Evolutionary conservation across 208 protist genomes (phyloP).

Genomic region (Trichomonas gallinae): DNA sequence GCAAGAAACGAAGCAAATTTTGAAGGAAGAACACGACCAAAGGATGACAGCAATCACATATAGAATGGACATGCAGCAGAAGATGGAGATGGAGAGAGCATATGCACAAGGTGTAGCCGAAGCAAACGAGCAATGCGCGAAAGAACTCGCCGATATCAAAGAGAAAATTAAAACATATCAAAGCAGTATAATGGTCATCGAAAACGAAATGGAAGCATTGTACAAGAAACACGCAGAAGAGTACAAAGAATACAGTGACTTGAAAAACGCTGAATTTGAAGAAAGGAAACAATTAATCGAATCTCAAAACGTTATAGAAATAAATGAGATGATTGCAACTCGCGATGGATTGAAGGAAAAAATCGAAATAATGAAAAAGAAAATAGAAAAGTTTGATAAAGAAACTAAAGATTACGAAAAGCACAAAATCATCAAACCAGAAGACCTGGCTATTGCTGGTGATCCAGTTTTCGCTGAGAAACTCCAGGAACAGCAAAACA

Average conservation of each 20-base stretch:
- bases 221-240: not conserved
- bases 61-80: not conserved
- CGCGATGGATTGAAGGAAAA: not conserved
- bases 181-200: not conserved
- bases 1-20: not conserved
- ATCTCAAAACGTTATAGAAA: not conserved
- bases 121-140: not conserved
- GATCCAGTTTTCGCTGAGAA: not conserved
- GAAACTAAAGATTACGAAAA: not conserved
- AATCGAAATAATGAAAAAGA: not conserved
- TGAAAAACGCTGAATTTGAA: not conserved
- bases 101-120: not conserved
- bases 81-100: not conserved
- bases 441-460: not conserved
- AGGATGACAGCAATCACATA: not conserved
- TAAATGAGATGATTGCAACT: not conserved
- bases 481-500: not conserved
- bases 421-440: not conserved
- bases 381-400: not conserved
- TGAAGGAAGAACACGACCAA: not conserved
- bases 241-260: not conserved
- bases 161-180: not conserved
- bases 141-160: not conserved
- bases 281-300: not conserved
- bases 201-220: not conserved